Evolutionary conservation across 1,284 basidiomycete genomes (phyloP).

Genomic region (Testicularia cyperi): DNA sequence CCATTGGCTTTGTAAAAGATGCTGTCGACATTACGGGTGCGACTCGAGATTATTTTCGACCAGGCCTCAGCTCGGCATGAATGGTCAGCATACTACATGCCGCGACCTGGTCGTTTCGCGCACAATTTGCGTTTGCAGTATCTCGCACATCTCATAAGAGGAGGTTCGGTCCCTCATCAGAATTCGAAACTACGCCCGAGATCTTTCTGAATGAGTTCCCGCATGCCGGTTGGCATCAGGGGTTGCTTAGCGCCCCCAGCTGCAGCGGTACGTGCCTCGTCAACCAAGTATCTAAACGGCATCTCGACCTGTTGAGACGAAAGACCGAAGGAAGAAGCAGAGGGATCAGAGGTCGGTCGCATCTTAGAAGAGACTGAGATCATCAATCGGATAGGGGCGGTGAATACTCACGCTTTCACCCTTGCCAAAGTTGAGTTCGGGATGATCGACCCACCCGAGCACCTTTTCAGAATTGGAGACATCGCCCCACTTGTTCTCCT

Average conservation of each 20-base stretch:
- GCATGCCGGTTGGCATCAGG: slow-evolving; percentile 49
- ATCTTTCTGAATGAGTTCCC: slow-evolving; percentile 44
- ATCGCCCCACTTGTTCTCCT: slow-evolving; percentile 17
- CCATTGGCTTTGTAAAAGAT: too few relatives aligned
- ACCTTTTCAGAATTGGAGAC: slow-evolving; percentile 1
- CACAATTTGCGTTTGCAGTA: too few relatives aligned
- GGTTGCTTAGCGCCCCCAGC: slow-evolving; percentile 8
- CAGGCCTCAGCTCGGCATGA: too few relatives aligned
- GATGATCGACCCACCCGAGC: slow-evolving; percentile 49
- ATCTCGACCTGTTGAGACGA: slow-evolving; percentile 29
- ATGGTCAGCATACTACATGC: too few relatives aligned
- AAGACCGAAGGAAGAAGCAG: neutral
- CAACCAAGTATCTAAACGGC: slow-evolving; percentile 53
- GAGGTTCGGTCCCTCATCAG: slow-evolving; percentile 4
- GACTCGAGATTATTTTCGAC: too few relatives aligned
- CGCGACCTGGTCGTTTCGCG: too few relatives aligned
- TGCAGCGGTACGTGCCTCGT: neutral
- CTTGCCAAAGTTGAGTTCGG: slow-evolving; percentile 49
- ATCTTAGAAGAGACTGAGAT: neutral
- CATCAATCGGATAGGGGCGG: neutral
- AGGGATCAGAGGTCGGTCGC: neutral
- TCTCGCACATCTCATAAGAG: too few relatives aligned
- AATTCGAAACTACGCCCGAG: slow-evolving; percentile 50
- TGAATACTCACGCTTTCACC: slow-evolving; percentile 52
- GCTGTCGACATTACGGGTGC: too few relatives aligned